Evolutionary conservation across 2,329 filamentous ascomycete species (phyloP).

Genomic region (Cephalotrichum gorgonifer): DNA sequence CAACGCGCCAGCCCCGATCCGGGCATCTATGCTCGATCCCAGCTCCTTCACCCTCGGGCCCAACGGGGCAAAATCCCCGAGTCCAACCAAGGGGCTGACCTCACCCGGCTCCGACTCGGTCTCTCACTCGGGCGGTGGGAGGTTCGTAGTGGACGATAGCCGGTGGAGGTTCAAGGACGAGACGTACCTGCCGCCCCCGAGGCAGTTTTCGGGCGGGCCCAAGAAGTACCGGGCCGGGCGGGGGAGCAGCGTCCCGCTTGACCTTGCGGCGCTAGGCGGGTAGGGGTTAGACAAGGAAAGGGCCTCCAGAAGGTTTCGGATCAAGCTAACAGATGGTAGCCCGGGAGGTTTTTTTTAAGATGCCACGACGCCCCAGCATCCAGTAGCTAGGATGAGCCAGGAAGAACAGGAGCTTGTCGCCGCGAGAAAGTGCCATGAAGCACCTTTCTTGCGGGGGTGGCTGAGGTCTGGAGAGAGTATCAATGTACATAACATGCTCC

Average conservation of each 20-base stretch:
- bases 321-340: too few species aligned
- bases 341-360: too few species aligned
- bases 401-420: too few species aligned
- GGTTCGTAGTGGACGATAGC: slow-evolving; percentile 59
- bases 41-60: slow-evolving; percentile 63
- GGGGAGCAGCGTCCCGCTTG: slow-evolving; percentile 86
- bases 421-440: too few species aligned
- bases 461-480: too few species aligned
- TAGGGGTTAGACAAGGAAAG: not conserved
- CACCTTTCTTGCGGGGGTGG: too few species aligned
- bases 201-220: slow-evolving; percentile 63
- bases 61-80: slow-evolving; percentile 47
- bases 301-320: not conserved
- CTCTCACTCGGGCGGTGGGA: slow-evolving; percentile 18
- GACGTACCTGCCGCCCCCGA: slow-evolving; percentile 69
- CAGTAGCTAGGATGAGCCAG: too few species aligned
- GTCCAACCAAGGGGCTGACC: slow-evolving; percentile 27
- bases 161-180: slow-evolving; percentile 86
- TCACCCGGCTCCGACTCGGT: slow-evolving; percentile 13
- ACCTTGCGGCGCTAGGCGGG: slow-evolving; percentile 50
- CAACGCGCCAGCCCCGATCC: slow-evolving; percentile 27
- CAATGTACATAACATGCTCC: too few species aligned
- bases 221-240: slow-evolving; percentile 83
- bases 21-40: slow-evolving; percentile 59
- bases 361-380: too few species aligned